phyloP scores from a whole-genome alignment of 2,329 filamentous ascomycete genomes.

The Penicillium hesseltinei region DNA sequence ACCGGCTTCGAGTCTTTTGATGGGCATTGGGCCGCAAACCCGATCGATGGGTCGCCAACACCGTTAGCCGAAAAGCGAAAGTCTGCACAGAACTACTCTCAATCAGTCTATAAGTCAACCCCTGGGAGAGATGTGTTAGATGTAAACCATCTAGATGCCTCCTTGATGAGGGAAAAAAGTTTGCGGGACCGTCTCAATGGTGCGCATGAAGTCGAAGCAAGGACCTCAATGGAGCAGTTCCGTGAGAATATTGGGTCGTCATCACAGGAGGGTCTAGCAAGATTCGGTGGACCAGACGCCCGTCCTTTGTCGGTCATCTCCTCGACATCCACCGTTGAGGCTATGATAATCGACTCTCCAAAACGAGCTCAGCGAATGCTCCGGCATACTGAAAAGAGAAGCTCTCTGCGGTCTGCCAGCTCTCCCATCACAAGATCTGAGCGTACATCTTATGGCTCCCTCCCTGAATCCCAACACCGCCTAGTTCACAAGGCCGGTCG shows the following conservation, averaged over 20 bases:
- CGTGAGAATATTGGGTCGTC: slow-evolving; percentile 53
- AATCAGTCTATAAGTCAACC: background rate
- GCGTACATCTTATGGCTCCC: slow-evolving; percentile 46
- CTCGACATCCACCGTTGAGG: slow-evolving; percentile 55
- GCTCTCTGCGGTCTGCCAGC: slow-evolving; percentile 50
- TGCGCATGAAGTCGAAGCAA: slow-evolving; percentile 26
- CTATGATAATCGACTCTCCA: slow-evolving; percentile 53
- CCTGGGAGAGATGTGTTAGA: slow-evolving; percentile 10
- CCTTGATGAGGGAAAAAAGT: slow-evolving; percentile 29
- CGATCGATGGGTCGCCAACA: slow-evolving; percentile 17
- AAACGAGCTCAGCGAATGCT: slow-evolving; percentile 47
- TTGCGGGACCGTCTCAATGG: slow-evolving; percentile 36
- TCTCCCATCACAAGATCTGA: slow-evolving; percentile 46
- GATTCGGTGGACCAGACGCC: slow-evolving; percentile 29
- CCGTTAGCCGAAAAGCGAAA: slow-evolving; percentile 14
- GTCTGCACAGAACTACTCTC: slow-evolving; percentile 2
- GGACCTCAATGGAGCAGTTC: slow-evolving; percentile 48
- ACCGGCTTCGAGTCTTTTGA: slow-evolving; percentile 57
- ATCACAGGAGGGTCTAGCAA: slow-evolving; percentile 30
- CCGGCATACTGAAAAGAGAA: slow-evolving; percentile 55
- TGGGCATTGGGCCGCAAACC: slow-evolving; percentile 52
- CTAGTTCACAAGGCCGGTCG: slow-evolving; percentile 52
- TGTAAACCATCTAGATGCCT: slow-evolving; percentile 21
- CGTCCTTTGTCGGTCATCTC: slow-evolving; percentile 52
- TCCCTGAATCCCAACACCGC: slow-evolving; percentile 47